Percentiles rank a stretch among this genome's conserved stretches.
These are phyloP conservation scores for Gloeostereum incarnatum DNA, from an alignment of 768 basidiomycete species.

Conservation along the genomic window DNA sequence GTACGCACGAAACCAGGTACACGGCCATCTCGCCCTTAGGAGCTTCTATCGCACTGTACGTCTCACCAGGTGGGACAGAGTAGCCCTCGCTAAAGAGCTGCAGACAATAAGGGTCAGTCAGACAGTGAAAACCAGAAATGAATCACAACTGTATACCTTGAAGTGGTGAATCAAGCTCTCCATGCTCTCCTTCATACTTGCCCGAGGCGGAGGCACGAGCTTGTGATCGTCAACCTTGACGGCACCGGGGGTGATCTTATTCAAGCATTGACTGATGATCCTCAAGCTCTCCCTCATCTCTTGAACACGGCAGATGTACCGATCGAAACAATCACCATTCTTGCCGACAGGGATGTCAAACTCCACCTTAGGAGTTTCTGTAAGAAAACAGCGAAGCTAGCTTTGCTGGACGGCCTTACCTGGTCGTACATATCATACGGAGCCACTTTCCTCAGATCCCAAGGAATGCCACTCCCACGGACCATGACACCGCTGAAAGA, in stretches of 20 bases:
- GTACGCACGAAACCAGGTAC: conserved; percentile 85
- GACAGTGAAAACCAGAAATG: not conserved
- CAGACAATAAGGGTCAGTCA: too few relatives aligned
- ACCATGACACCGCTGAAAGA: conserved; percentile 97
- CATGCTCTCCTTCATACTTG: conserved; percentile 99
- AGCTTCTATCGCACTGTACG: conserved; percentile 95
- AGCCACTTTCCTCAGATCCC: conserved; percentile 87
- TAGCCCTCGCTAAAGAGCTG: conserved; percentile 95
- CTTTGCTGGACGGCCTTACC: conserved; percentile 25
- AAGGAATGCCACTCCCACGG: conserved; percentile 85
- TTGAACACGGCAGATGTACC: conserved; percentile 95
- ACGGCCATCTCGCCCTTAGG: conserved; percentile 99
- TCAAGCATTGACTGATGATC: conserved; percentile 87
- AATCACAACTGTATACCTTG: conserved; percentile 44
- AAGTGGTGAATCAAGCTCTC: conserved; percentile 98
- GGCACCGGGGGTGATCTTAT: conserved; percentile 92
- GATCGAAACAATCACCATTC: conserved; percentile 97
- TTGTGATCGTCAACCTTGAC: conserved; percentile 97
- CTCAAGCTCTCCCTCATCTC: conserved; percentile 93
- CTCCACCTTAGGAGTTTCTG: conserved; percentile 53
- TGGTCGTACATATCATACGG: conserved; percentile 98
- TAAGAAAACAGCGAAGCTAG: not conserved
- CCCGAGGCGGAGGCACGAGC: conserved; percentile 90
- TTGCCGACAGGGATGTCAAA: conserved; percentile 96
- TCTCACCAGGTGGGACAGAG: conserved; percentile 92